Evolutionary conservation across 306 rosid genomes (phyloP).

Genomic region (Erythrophleum fordii): DNA sequence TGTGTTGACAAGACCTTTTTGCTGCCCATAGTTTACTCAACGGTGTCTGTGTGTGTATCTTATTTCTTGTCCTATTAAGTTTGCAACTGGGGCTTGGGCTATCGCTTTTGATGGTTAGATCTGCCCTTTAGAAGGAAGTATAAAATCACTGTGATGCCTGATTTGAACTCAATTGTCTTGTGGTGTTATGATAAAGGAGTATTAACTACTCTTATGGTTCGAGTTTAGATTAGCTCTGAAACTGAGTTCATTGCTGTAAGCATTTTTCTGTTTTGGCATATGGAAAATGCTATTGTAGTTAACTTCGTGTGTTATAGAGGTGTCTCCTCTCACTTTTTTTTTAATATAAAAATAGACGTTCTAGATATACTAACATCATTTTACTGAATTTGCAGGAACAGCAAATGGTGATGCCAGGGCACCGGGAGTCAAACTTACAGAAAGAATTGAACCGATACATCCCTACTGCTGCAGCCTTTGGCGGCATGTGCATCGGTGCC

Average conservation of each 20-base stretch:
- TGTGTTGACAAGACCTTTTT: neutral
- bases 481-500: slow-evolving; percentile 81
- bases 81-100: neutral
- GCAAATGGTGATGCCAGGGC: slow-evolving; percentile 82
- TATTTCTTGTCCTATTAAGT: neutral
- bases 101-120: neutral
- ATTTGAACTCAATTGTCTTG: neutral
- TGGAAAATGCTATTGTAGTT: neutral
- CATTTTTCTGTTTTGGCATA: neutral
- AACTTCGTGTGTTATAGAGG: neutral
- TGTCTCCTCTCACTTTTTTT: neutral
- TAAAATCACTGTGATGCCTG: neutral
- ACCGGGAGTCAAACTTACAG: slow-evolving; percentile 66
- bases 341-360: neutral
- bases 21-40: neutral
- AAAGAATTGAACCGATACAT: slow-evolving; percentile 69
- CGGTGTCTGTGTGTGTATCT: neutral
- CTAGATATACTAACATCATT: neutral
- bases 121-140: neutral
- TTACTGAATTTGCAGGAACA: slow-evolving; percentile 56
- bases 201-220: neutral
- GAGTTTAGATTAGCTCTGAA: neutral
- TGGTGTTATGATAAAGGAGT: neutral
- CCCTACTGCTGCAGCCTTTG: slow-evolving; percentile 72
- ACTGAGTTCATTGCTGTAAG: neutral